phyloP scores from a whole-genome alignment of 305 asterid genomes.

The Fraxinus xanthoxyloides region DNA sequence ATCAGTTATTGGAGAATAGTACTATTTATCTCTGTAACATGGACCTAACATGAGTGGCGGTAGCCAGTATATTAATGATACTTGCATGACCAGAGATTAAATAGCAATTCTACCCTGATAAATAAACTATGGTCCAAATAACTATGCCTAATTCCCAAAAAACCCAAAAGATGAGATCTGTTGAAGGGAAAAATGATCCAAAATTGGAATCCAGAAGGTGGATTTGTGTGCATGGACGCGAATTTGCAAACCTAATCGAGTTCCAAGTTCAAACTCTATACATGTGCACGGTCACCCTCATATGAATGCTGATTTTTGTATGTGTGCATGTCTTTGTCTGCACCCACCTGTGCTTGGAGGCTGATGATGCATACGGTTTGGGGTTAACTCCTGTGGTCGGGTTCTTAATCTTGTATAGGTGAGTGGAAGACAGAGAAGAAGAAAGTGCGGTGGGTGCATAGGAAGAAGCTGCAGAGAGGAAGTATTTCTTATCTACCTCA shows the following conservation, averaged over 20 bases:
- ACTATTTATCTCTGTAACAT: neutral
- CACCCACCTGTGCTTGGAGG: neutral
- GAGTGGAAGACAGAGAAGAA: neutral
- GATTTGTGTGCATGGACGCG: neutral
- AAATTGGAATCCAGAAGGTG: neutral
- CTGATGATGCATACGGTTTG: neutral
- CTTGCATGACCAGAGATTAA: neutral
- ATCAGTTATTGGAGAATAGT: neutral
- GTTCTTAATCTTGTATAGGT: neutral
- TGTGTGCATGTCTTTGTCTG: neutral
- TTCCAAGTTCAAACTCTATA: neutral
- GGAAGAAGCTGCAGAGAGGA: neutral
- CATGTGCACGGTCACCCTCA: neutral
- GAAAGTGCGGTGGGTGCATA: neutral
- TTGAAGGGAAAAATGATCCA: neutral
- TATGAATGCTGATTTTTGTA: neutral
- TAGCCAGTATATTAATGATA: neutral
- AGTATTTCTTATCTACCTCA: neutral
- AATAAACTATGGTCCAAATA: neutral
- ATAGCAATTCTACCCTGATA: neutral
- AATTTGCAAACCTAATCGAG: neutral
- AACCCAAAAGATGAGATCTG: neutral
- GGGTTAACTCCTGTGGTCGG: neutral
- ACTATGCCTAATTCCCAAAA: neutral
- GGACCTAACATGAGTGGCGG: neutral